Evolutionary conservation across 768 basidiomycete species (phyloP).

Genomic region (Pisolithus marmoratus): DNA sequence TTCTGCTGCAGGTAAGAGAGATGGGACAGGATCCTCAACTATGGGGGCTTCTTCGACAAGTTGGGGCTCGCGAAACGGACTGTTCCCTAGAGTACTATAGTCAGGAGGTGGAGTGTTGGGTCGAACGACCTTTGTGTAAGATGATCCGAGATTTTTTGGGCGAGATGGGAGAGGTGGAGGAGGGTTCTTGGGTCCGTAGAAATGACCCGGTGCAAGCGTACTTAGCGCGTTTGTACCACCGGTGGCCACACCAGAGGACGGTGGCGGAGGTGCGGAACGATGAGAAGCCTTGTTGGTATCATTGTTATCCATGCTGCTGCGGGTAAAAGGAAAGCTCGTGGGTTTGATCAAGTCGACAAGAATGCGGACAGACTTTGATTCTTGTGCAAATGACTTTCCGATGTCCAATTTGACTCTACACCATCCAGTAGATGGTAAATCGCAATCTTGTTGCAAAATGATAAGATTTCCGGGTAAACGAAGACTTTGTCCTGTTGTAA

Average conservation of each 20-base stretch:
- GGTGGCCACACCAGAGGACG: slow-evolving; percentile 37
- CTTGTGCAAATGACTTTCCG: not conserved
- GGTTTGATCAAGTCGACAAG: not conserved
- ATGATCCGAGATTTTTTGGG: slow-evolving; percentile 29
- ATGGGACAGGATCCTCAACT: slow-evolving; percentile 30
- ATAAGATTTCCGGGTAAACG: slow-evolving; percentile 6
- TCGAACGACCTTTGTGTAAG: slow-evolving; percentile 31
- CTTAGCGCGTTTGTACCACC: slow-evolving; percentile 24
- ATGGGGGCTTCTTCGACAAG: slow-evolving; percentile 41
- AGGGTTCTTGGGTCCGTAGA: slow-evolving; percentile 26
- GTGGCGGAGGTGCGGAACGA: slow-evolving; percentile 33
- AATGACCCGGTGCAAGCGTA: slow-evolving; percentile 22
- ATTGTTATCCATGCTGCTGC: slow-evolving; percentile 43
- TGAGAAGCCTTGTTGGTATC: slow-evolving; percentile 35
- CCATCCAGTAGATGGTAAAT: slow-evolving; percentile 3
- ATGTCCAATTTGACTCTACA: slow-evolving; percentile 15
- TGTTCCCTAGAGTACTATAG: slow-evolving; percentile 18
- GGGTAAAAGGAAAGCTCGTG: slow-evolving; percentile 1
- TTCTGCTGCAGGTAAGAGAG: slow-evolving; percentile 32
- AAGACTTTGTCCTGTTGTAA: not conserved
- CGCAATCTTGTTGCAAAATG: slow-evolving; percentile 5
- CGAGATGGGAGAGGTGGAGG: slow-evolving; percentile 34
- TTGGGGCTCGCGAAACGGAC: slow-evolving; percentile 50
- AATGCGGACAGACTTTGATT: slow-evolving; percentile 3
- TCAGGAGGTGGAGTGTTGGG: slow-evolving; percentile 22